phyloP scores from a whole-genome alignment of 176 grass and related monocot genomes.

The Triticum dicoccoides region DNA sequence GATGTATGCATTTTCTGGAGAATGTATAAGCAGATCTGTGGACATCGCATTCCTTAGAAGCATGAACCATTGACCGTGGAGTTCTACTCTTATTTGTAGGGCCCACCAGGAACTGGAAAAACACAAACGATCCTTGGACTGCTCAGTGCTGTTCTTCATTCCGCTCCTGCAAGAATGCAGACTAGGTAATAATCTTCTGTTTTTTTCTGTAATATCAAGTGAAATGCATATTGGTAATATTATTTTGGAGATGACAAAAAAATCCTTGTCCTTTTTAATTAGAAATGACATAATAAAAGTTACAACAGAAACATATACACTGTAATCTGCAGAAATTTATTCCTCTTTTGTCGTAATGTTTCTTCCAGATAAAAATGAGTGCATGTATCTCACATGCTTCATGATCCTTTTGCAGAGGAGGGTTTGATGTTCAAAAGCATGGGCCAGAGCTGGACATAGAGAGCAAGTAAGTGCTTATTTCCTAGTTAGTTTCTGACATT shows the following conservation, averaged over 20 bases:
- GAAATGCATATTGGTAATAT: background rate
- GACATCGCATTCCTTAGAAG: background rate
- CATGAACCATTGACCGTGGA: background rate
- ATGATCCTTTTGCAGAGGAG: slow-evolving; percentile 56
- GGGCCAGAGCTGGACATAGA: slow-evolving; percentile 61
- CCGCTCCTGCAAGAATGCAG: slow-evolving; percentile 81
- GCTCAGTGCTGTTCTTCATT: slow-evolving; percentile 97
- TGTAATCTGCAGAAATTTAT: slow-evolving; percentile 13
- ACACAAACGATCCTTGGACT: slow-evolving; percentile 99
- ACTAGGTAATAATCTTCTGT: slow-evolving; percentile 56
- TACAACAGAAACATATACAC: background rate
- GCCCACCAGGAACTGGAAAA: slow-evolving; percentile 96
- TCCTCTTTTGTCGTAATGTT: slow-evolving; percentile 4
- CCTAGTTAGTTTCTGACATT: slow-evolving; percentile 28
- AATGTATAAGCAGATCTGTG: slow-evolving; percentile 19
- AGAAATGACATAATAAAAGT: slow-evolving; percentile 1
- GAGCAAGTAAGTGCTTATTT: slow-evolving; percentile 59
- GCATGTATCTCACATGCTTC: slow-evolving; percentile 29
- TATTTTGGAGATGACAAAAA: background rate
- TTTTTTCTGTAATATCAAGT: slow-evolving; percentile 21
- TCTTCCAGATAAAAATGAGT: slow-evolving; percentile 20
- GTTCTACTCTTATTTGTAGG: slow-evolving; percentile 52
- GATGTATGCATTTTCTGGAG: background rate
- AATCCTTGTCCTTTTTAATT: background rate
- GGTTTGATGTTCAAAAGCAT: slow-evolving; percentile 55